Base-by-base conservation (phyloP, 2,329 filamentous ascomycete genomes). In the Penicillium brasilianum region DNA sequence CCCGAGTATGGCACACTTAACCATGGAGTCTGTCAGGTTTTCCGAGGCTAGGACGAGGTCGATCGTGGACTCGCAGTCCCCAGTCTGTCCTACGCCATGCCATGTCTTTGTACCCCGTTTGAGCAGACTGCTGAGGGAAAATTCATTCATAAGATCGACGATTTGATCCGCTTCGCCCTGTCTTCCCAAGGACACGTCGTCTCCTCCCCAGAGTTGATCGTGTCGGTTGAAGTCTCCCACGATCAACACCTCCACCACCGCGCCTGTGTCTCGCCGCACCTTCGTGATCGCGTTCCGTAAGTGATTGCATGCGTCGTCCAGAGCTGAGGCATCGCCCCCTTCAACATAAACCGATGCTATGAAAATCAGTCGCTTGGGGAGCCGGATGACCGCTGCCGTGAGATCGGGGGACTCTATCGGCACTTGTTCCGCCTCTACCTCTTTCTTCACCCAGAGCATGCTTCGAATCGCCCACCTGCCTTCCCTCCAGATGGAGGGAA, bases 121-220 rank as follows among this genome's bases (percentile, higher is more conserved):
- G 3, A 78, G 73, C 30, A 79, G 60, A 66, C 74, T 77, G 22
- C 58, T 58, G 2, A 79, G 70, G 41, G 53, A 56, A 60, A 69
- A 69, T 39, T 77, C 67, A 61, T 60, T 72, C 64, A 78, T 78
- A 3, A 79, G 63, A 52, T 77, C 63, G 51, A 79, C 72, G 46
- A 78, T 76, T 53, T 53, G 62, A 51, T 77, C 69, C 22, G 69
- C 76, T 68, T 78, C 72, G n/a, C 76, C 76, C 62, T 80, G 65
- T 57, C 72, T 71, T 20, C 62, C 61, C 41, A 73, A 67, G 25
- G 73, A 52, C 18, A 52, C 49, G 49, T 52, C 49, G 49, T 52
- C 49, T 52, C 49, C 49, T 52, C 49, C 49, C 49, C 20, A 52
- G 49, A 52, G 49, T 52, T 52, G 32, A 52, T 52, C 20, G n/a